Conservation (phyloP, 2,329 filamentous ascomycete species). For the Cryphonectria japonica region DNA sequence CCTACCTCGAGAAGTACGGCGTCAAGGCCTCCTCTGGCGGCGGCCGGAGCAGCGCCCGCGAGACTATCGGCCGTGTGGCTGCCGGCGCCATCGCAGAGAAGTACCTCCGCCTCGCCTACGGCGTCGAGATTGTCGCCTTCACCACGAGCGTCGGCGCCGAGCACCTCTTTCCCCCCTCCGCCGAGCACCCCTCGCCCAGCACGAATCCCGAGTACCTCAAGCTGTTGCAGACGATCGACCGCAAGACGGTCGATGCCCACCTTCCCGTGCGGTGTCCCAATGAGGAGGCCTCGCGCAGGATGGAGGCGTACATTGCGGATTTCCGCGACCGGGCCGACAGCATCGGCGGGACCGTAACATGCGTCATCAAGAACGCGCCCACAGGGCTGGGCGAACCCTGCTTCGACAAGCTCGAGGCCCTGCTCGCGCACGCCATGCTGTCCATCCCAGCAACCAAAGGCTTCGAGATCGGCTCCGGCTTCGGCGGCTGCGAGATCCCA, state of each 20-base stretch:
- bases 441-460: constrained; percentile 94
- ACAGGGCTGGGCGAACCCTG: constrained; percentile 88
- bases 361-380: constrained; percentile 85
- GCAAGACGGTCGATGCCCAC: constrained; percentile 78
- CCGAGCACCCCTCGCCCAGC: constrained; percentile 68
- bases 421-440: constrained; percentile 90
- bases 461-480: constrained; percentile 94
- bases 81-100: constrained; percentile 93
- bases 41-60: constrained; percentile 86
- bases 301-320: constrained; percentile 78
- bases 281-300: constrained; percentile 63
- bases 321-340: constrained; percentile 81
- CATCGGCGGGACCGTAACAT: constrained; percentile 94
- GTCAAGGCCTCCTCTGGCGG: constrained; percentile 90
- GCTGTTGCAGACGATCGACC: constrained; percentile 72
- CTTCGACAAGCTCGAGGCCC: constrained; percentile 95
- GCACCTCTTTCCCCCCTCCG: constrained; percentile 74
- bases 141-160: constrained; percentile 82
- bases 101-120: constrained; percentile 79
- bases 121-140: constrained; percentile 90
- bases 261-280: constrained; percentile 89
- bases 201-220: constrained; percentile 79
- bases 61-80: constrained; percentile 92
- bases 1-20: constrained; percentile 96
- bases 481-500: constrained; percentile 81